Evolutionary conservation across 768 basidiomycete species (phyloP), one percentile per base, ranked within the genome.

Genomic region (Amyloporia xantha): DNA sequence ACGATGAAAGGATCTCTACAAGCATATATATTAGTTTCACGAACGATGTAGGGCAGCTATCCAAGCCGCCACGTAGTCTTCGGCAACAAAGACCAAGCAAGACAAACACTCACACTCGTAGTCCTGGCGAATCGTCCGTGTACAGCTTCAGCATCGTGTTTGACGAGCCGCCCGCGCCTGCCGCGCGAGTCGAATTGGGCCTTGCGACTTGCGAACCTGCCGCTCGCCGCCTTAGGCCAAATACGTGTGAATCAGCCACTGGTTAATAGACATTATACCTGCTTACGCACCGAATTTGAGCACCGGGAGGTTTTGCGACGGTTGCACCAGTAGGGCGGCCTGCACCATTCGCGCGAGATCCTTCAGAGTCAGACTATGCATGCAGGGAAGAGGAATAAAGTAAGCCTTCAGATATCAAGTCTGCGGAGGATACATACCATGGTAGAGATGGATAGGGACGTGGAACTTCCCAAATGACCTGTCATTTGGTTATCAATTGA

Each of bases 121-220:
- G 78, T 20, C 96, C 96, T 41, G 91, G 91, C 50, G 94, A 94
- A 64, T 97, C 96, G 65, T 97, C 95, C 33, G 96, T 98, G 80
- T 98, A 98, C 3, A 99, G 77, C 71, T 91, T 92, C 62, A 99
- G 80, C 96, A 99, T 98, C 49, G 96, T 99, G 73, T 91, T 95
- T 50, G 86, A 91, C 30, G 90, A 93, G 47, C 96, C 96, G 47
- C 96, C 96, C 50, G 92, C 92, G 36, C 95, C 93, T 23, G 94
- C 92, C 35, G 92, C 84, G 50, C 94, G 85, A 25, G 84, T 67
- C 1, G 91, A 94, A 64, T 92, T 93, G 21, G 93, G 91, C 66
- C 77, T 82, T 41, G 84, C 62, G 5, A 67, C 83, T 55, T 84
- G 82, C 44, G 71, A 61, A 37, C 76, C 79, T 52, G 78, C 76